These are phyloP conservation scores for Flaveria robusta DNA, from an alignment of 129 eudicot species.

Conservation along the genomic window DNA sequence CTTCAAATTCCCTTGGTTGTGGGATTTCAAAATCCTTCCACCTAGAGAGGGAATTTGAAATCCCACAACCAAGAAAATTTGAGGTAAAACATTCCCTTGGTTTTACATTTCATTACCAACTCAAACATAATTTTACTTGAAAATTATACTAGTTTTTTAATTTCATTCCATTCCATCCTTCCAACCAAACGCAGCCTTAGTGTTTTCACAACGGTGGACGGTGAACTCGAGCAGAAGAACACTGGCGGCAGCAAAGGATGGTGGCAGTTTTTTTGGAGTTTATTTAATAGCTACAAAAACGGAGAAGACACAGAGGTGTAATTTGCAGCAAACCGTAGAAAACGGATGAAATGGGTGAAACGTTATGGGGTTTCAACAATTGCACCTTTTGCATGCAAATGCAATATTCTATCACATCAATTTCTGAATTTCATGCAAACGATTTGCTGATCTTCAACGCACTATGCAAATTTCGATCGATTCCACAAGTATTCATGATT, in stretches of 20 bases:
- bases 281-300: constrained; percentile 23
- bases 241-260: neutral
- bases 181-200: no score
- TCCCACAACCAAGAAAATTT: no score
- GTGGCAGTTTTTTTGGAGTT: constrained; percentile 2
- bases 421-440: constrained; percentile 12
- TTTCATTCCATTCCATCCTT: no score
- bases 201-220: neutral
- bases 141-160: no score
- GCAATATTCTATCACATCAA: neutral
- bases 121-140: no score
- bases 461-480: neutral
- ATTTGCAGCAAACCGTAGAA: constrained; percentile 15
- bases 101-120: no score
- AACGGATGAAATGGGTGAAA: constrained; percentile 25
- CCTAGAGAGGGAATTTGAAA: no score
- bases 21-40: no score
- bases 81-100: no score
- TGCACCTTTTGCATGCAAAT: constrained; percentile 23
- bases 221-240: constrained; percentile 6
- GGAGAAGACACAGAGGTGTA: constrained; percentile 28
- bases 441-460: constrained; percentile 8
- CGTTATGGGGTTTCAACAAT: constrained; percentile 18
- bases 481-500: neutral
- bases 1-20: no score